Conservation (phyloP, 768 basidiomycete species). For the Mycena galericulata region DNA sequence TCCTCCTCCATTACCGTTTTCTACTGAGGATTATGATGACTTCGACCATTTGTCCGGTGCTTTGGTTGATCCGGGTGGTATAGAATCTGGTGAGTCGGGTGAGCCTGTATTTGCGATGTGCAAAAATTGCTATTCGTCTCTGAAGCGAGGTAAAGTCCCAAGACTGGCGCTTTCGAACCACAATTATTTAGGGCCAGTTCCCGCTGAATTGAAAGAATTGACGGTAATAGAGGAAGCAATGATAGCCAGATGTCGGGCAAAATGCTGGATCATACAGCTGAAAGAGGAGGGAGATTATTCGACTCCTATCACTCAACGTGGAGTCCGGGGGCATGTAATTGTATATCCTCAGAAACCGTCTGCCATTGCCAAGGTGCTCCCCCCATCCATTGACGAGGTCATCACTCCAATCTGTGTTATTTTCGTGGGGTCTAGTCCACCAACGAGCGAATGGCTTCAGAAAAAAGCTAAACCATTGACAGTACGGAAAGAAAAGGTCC, state of each 20-base stretch:
- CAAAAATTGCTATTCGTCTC: neutral
- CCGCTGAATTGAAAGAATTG: conserved; percentile 16
- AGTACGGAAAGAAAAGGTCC: neutral
- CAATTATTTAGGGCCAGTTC: conserved; percentile 16
- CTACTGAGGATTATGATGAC: neutral
- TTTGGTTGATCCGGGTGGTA: neutral
- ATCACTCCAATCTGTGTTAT: conserved; percentile 6
- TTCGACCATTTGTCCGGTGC: neutral
- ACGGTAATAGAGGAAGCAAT: conserved; percentile 26
- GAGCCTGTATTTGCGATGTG: neutral
- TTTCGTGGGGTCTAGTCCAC: neutral
- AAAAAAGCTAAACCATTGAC: neutral
- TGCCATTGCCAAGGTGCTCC: neutral
- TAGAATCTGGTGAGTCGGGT: neutral
- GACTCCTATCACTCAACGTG: neutral
- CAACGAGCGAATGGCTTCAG: conserved; percentile 3
- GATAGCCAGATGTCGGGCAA: conserved; percentile 28
- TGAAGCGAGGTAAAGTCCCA: neutral
- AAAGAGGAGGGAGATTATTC: neutral
- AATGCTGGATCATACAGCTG: neutral
- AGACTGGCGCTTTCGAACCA: conserved; percentile 11
- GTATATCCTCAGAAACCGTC: neutral
- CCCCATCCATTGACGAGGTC: conserved; percentile 2
- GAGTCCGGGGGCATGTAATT: neutral
- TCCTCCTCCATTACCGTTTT: neutral